phyloP scores from a whole-genome alignment of 805 yeast species.

The Saccharomyces mikatae region DNA sequence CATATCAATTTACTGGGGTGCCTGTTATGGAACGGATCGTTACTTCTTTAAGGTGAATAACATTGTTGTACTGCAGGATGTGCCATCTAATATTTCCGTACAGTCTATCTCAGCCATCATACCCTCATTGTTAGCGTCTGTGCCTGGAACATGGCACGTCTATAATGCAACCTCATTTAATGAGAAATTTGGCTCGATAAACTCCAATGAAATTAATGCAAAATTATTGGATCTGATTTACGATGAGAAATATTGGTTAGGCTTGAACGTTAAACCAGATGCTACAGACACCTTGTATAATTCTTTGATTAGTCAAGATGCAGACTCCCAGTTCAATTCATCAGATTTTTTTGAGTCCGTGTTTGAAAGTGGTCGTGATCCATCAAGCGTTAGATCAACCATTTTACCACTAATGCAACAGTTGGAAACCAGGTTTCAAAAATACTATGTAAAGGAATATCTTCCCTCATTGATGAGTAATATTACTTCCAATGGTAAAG shows the following conservation, averaged over 20 bases:
- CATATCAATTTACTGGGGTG: conserved; percentile 33
- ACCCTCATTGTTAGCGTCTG: neutral
- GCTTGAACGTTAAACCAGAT: conserved; percentile 44
- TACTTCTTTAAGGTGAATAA: conserved; percentile 21
- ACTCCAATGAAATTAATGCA: conserved; percentile 22
- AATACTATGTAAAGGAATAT: conserved; percentile 13
- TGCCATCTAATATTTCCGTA: neutral
- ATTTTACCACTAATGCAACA: conserved; percentile 37
- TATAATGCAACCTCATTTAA: conserved; percentile 21
- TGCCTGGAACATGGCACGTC: conserved; percentile 27
- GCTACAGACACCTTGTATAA: conserved; percentile 32
- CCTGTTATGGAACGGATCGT: conserved; percentile 25
- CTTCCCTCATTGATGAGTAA: conserved; percentile 26
- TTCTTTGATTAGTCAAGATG: conserved; percentile 19
- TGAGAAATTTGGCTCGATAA: conserved; percentile 11
- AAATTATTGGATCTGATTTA: conserved; percentile 40
- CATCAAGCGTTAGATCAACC: conserved; percentile 38
- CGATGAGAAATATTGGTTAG: conserved; percentile 55
- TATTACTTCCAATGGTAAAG: conserved; percentile 5
- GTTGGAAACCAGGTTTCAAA: conserved; percentile 31
- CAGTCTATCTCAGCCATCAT: neutral
- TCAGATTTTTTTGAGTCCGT: conserved; percentile 31
- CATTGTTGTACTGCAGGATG: conserved; percentile 32
- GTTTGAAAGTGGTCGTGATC: conserved; percentile 62
- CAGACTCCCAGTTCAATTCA: conserved; percentile 14